phyloP scores from a whole-genome alignment of 371 early-diverging fungal species.

The Gilbertella persicaria region DNA sequence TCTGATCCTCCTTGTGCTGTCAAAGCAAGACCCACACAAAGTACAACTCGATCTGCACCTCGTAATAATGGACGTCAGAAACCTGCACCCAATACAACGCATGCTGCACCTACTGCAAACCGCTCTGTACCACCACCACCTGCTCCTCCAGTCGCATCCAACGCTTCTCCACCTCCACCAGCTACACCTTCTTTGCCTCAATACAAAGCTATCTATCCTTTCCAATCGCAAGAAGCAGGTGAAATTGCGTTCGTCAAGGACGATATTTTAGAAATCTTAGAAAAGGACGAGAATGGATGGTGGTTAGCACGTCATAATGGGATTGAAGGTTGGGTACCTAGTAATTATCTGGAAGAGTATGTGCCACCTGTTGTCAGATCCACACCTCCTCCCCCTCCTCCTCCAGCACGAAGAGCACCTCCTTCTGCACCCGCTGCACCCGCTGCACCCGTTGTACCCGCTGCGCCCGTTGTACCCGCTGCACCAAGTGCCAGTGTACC shows the following conservation, averaged over 20 bases:
- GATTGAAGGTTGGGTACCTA: conserved; percentile 84
- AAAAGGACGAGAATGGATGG: conserved; percentile 82
- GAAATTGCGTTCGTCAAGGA: conserved; percentile 71
- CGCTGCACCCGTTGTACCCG: background rate
- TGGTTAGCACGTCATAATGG: conserved; percentile 78
- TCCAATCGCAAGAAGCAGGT: conserved; percentile 60
- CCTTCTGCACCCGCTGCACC: conserved; percentile 20
- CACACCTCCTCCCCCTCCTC: conserved; percentile 45
- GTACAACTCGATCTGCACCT: conserved; percentile 46
- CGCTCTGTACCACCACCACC: conserved; percentile 19
- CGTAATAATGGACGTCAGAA: too few species aligned
- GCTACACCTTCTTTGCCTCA: conserved; percentile 53
- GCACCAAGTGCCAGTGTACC: conserved; percentile 32
- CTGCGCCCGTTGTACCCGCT: background rate
- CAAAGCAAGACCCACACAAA: conserved; percentile 47
- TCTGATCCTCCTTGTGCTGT: conserved; percentile 65
- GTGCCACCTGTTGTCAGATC: conserved; percentile 17
- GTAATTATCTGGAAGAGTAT: conserved; percentile 73
- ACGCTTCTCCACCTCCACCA: conserved; percentile 60
- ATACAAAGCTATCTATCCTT: conserved; percentile 79
- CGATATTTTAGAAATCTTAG: conserved; percentile 71
- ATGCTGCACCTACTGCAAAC: conserved; percentile 14
- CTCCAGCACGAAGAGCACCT: conserved; percentile 47
- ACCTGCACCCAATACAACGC: too few species aligned
- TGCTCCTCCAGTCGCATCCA: conserved; percentile 42